phyloP scores from a whole-genome alignment of 2,329 filamentous ascomycete genomes.

The Podosphaera aphanis region DNA sequence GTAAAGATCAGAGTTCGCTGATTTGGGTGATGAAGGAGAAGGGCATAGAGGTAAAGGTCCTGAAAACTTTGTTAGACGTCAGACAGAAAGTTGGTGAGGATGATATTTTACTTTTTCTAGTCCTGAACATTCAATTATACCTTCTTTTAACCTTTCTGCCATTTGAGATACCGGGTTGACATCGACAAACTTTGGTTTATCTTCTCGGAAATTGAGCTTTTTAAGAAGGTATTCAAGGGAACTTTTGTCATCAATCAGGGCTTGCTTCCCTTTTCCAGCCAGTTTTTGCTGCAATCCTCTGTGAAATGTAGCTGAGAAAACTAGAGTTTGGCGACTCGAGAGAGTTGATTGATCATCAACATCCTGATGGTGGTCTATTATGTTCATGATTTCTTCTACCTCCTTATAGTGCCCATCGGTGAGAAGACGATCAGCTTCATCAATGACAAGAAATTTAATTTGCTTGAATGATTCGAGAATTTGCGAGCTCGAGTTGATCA shows the following conservation, averaged over 20 bases:
- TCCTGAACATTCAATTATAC: slow-evolving; percentile 72
- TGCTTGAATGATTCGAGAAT: slow-evolving; percentile 46
- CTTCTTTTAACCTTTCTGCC: slow-evolving; percentile 67
- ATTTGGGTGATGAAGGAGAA: slow-evolving; percentile 61
- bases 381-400: slow-evolving; percentile 62
- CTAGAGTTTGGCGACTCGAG: slow-evolving; percentile 54
- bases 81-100: neutral
- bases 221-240: slow-evolving; percentile 84
- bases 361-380: slow-evolving; percentile 43
- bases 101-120: slow-evolving; percentile 56
- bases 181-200: slow-evolving; percentile 74
- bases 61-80: slow-evolving; percentile 14
- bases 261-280: slow-evolving; percentile 39
- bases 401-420: slow-evolving; percentile 93
- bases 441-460: slow-evolving; percentile 66
- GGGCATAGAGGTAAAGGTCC: slow-evolving; percentile 80
- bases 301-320: slow-evolving; percentile 93
- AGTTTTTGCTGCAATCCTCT: slow-evolving; percentile 80
- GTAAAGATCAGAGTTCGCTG: slow-evolving; percentile 75
- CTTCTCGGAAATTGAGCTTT: slow-evolving; percentile 67
- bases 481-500: slow-evolving; percentile 52
- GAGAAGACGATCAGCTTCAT: slow-evolving; percentile 80
- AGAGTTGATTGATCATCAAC: slow-evolving; percentile 23
- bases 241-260: slow-evolving; percentile 39
- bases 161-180: slow-evolving; percentile 76